A percentile compares a stretch with the other conserved stretches of the same genome.
Conservation (phyloP, 2,329 filamentous ascomycete species). For the Metarhizium sp. region DNA sequence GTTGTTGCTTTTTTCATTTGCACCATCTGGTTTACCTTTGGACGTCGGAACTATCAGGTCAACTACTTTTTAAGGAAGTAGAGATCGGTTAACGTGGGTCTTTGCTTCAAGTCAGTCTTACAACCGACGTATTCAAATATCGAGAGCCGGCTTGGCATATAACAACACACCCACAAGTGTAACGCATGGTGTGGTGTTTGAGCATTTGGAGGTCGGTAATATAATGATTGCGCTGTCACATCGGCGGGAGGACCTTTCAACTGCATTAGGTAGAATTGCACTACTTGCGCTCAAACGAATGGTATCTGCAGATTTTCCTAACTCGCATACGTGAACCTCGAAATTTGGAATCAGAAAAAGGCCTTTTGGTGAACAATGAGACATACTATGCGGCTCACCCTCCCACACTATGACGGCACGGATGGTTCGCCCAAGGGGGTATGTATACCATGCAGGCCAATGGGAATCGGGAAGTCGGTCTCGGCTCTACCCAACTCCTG, state of each 20-base stretch:
- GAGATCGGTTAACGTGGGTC: neutral
- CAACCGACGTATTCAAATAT: too few relatives aligned
- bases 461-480: slow-evolving; percentile 46
- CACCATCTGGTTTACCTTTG: neutral
- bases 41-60: neutral
- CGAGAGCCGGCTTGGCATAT: too few relatives aligned
- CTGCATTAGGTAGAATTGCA: too few relatives aligned
- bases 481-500: slow-evolving; percentile 55
- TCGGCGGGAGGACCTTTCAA: too few relatives aligned
- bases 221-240: too few relatives aligned
- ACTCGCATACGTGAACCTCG: too few relatives aligned
- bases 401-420: neutral
- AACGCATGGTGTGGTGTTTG: too few relatives aligned
- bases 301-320: too few relatives aligned
- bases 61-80: neutral
- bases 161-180: too few relatives aligned
- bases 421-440: neutral
- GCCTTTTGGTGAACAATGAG: neutral
- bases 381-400: neutral
- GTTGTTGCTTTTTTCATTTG: neutral
- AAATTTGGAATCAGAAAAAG: neutral
- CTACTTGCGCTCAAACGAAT: too few relatives aligned
- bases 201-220: too few relatives aligned
- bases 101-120: neutral
- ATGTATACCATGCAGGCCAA: slow-evolving; percentile 59